Percentiles rank a stretch among this genome's conserved stretches.
Conservation (phyloP, 2,329 filamentous ascomycete genomes). For the Fusarium sambucinum region DNA sequence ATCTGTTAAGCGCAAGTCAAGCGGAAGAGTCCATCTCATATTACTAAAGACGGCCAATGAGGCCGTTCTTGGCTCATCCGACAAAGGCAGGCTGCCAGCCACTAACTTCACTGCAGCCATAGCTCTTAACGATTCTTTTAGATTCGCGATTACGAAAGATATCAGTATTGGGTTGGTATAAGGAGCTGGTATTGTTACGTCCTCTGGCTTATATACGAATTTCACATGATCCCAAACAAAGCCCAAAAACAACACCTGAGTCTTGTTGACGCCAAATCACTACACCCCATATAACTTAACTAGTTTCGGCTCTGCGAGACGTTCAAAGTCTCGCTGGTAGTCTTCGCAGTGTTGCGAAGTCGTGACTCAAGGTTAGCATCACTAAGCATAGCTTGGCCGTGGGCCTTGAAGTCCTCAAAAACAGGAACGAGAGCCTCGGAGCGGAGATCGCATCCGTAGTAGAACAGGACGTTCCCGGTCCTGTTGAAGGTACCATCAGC, state of each 20-base stretch:
- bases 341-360: conserved; percentile 80
- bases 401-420: conserved; percentile 73
- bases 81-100: neutral
- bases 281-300: conserved; percentile 12
- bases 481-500: conserved; percentile 90
- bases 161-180: neutral
- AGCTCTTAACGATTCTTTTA: neutral
- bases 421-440: conserved; percentile 81
- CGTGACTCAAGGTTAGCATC: conserved; percentile 91
- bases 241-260: neutral
- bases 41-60: neutral
- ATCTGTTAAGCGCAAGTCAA: neutral
- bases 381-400: conserved; percentile 88
- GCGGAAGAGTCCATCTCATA: neutral
- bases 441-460: conserved; percentile 88
- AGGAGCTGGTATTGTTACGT: neutral
- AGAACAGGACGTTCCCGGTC: conserved; percentile 92
- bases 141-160: neutral
- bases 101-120: neutral
- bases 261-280: conserved; percentile 5
- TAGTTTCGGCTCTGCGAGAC: conserved; percentile 43
- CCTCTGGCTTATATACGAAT: neutral
- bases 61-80: neutral
- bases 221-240: neutral
- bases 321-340: conserved; percentile 68